Evolutionary conservation across 2,329 filamentous ascomycete genomes (phyloP).

Genomic region (Colletotrichum gigasporum): DNA sequence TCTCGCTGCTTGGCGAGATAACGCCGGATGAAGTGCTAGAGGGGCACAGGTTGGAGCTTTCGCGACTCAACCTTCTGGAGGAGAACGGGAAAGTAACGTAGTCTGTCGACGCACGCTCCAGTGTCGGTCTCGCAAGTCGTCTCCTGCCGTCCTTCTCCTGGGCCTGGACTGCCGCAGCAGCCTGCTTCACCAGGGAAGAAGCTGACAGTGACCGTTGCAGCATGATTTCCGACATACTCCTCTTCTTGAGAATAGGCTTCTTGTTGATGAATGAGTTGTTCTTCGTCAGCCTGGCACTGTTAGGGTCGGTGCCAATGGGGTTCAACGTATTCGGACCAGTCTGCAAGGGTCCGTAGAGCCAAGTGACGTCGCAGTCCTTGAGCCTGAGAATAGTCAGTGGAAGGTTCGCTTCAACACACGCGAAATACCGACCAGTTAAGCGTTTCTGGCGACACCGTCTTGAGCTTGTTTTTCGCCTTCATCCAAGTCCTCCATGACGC

Average conservation of each 20-base stretch:
- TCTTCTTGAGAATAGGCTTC: conserved; percentile 96
- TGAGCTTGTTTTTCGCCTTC: conserved; percentile 87
- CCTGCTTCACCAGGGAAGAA: conserved; percentile 89
- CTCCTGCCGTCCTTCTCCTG: conserved; percentile 71
- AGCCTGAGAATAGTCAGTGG: conserved; percentile 67
- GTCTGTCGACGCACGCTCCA: conserved; percentile 75
- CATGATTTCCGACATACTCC: conserved; percentile 96
- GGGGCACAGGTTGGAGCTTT: conserved; percentile 71
- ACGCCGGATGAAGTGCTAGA: conserved; percentile 78
- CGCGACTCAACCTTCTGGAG: conserved; percentile 67
- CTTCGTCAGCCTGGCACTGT: conserved; percentile 58
- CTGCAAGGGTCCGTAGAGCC: conserved; percentile 94
- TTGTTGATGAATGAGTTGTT: conserved; percentile 74
- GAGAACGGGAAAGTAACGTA: conserved; percentile 73
- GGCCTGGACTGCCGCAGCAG: conserved; percentile 84
- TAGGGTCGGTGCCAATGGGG: conserved; percentile 48
- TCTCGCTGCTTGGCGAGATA: conserved; percentile 69
- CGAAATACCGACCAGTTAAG: conserved; percentile 81
- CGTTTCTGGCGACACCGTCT: conserved; percentile 88
- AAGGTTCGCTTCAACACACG: background rate
- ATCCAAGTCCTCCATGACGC: conserved; percentile 98
- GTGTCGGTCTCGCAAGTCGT: conserved; percentile 59
- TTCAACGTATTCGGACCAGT: conserved; percentile 69
- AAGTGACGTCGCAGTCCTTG: conserved; percentile 97
- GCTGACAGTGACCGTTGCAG: conserved; percentile 88